Base-by-base conservation (phyloP, 768 basidiomycete species). In the Russula compacta region DNA sequence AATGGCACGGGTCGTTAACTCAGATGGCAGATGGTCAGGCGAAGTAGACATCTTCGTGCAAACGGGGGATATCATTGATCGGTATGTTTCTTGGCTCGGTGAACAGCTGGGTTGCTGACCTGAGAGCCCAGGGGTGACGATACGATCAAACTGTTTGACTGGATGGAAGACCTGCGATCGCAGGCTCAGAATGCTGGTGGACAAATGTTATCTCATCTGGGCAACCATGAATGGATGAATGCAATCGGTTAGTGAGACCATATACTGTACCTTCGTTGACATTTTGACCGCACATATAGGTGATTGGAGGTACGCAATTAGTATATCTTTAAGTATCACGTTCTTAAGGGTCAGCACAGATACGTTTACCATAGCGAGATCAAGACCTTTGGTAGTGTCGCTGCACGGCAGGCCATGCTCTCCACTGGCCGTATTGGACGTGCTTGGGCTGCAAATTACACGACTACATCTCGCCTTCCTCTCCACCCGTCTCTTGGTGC, bases 201-300 rank as follows among this genome's bases (percentile, higher is more conserved):
- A 2, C 79, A 77, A 4, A 79, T 99, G 14, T 69, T 95, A 36
- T 84, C 81, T 12, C 80, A 91, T 57, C 75, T 98, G 38, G 97
- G 97, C 29, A 99, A 99, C 71, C 97, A 99, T 67, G 97, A 98
- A 72, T 86, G 87, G 78, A 97, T 98, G 92, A 95, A 95, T 66
- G 84, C 82, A 14, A 85, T 92, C 60, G 88, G 88, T 86, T 66
- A 21, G 72, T 63, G 17, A 40, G 12, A 50, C 15, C 52, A 63
- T 55, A 11, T 4, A 56, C 52, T 57, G 51, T 57, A 21, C 58
- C 52, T 2, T 43, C 59, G 6, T 35, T 46, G 9, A 66, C 61
- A 1, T 44, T 63, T 10, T 64, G 63, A 36, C 32, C 36, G 61
- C 67, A 24, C 64, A 56, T 19, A 39, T 64, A 83, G 90, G 91